Conservation (phyloP, 2,329 filamentous ascomycete genomes). For the Furcasterigmium sp. region DNA sequence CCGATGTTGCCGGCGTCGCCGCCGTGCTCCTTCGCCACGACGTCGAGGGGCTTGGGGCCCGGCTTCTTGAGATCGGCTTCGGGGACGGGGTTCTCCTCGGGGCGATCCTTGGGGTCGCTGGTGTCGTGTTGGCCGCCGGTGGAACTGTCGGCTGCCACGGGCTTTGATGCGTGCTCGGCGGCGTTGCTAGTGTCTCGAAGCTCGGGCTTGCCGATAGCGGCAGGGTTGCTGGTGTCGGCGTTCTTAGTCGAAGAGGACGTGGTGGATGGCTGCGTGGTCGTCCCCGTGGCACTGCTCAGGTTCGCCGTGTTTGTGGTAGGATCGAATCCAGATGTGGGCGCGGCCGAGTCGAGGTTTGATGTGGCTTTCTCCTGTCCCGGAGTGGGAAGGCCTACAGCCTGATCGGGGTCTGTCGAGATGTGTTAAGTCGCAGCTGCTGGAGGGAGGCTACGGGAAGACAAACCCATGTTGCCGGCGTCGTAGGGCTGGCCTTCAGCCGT, state of each 20-base stretch:
- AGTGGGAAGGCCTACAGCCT: too few species aligned
- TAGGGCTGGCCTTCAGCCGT: constrained; percentile 67
- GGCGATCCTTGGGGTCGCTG: constrained; percentile 28
- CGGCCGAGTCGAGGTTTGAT: background rate
- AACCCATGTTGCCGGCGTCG: constrained; percentile 71
- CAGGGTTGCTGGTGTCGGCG: background rate
- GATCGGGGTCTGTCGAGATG: background rate
- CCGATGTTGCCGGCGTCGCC: constrained; percentile 22
- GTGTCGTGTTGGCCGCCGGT: constrained; percentile 31
- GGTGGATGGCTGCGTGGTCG: too few species aligned
- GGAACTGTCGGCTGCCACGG: constrained; percentile 12
- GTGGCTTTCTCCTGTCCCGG: background rate
- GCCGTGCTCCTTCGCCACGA: constrained; percentile 26
- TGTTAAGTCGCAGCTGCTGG: background rate
- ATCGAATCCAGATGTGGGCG: too few species aligned
- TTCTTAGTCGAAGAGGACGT: too few species aligned
- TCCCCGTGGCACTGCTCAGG: too few species aligned
- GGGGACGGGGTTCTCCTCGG: constrained; percentile 14
- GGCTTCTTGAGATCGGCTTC: constrained; percentile 29
- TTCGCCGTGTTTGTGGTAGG: too few species aligned
- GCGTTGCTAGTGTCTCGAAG: constrained; percentile 11
- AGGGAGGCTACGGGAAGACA: constrained; percentile 4
- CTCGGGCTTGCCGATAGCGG: constrained; percentile 16
- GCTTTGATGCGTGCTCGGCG: constrained; percentile 7
- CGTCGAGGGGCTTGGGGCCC: constrained; percentile 35